A percentile compares a stretch with the other conserved stretches of the same genome.
phyloP scores from a whole-genome alignment of 2,329 filamentous ascomycete species.

The Pseudocercospora eumusae region DNA sequence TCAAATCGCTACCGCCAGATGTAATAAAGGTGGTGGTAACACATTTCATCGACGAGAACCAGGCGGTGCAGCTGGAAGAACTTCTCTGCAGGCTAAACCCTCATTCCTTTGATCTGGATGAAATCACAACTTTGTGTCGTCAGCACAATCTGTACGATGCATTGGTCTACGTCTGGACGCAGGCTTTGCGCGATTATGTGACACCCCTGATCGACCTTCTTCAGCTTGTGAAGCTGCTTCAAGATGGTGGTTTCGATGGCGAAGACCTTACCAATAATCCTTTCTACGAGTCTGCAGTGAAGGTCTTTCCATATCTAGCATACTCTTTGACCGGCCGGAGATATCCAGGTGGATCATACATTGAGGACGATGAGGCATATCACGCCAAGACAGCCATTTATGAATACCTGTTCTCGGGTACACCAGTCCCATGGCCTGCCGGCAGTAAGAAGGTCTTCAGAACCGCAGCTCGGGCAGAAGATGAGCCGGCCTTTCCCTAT shows the following conservation, averaged over 20 bases:
- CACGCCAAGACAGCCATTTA: constrained; percentile 87
- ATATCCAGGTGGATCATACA: constrained; percentile 81
- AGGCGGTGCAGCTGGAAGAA: constrained; percentile 80
- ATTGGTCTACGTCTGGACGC: constrained; percentile 95
- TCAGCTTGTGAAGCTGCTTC: constrained; percentile 58
- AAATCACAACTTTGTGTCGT: constrained; percentile 87
- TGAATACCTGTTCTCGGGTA: constrained; percentile 88
- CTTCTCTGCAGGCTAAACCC: constrained; percentile 93
- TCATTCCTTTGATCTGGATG: constrained; percentile 86
- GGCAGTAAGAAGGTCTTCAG: constrained; percentile 61
- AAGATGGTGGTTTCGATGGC: constrained; percentile 56
- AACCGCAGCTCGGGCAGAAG: constrained; percentile 56
- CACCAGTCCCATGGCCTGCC: constrained; percentile 72
- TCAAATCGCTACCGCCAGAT: constrained; percentile 74
- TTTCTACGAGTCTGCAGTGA: constrained; percentile 72
- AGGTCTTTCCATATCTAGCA: constrained; percentile 92
- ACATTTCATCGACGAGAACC: constrained; percentile 74
- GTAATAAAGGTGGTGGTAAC: constrained; percentile 84
- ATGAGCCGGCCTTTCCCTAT: constrained; percentile 80
- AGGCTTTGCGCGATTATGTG: constrained; percentile 83
- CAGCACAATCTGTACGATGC: constrained; percentile 92
- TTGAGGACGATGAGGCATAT: constrained; percentile 70
- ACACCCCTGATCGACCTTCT: constrained; percentile 85
- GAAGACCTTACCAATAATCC: constrained; percentile 49
- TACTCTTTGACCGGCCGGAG: constrained; percentile 84